Evolutionary conservation across 495 filamentous ascomycete species (phyloP), one percentile per base, ranked within the genome.

Genomic region (Mytilinidion resinicola): DNA sequence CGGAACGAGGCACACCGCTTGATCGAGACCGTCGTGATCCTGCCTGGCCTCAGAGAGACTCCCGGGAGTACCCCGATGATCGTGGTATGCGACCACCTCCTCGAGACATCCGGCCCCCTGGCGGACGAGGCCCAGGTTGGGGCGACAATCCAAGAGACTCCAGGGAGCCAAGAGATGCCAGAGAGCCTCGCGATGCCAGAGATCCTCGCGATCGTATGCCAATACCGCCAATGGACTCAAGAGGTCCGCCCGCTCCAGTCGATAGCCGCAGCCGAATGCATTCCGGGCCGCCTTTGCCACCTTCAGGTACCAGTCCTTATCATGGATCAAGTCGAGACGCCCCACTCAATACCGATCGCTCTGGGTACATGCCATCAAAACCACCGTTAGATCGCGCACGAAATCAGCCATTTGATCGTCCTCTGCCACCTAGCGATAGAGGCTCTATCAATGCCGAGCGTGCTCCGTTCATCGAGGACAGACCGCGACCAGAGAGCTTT

Each of bases 381-480:
- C 54, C 41, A 1, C 20, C 39, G 3, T 15, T 35, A 12, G 46
- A 61, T 20, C 19, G 51, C 20, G 17, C 46, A 6, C 21, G 54
- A 36, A 59, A 49, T 41, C 34, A 55, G 7, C n/a, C 57, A 6
- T 52, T 37, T 36, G 36, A 54, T 25, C 61, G 50, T 35, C 62
- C 65, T 25, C 44, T 54, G 25, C 36, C 55, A 9, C 51, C 62
- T 51, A 53, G 49, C 44, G 73, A 71, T 55, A 49, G 62, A 17
- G 8, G 55, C 14, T 55, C 72, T 19, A 71, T 84, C 41, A 82
- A 84, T 62, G 80, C 83, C 3, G 81, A 78, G 9, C 71, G 83
- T 53, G 81, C 78, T 36, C 79, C 81, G n/a, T 60, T 81, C 9
- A 80, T 84, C 9, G 43, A 64, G 12, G 59, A 54, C 51, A 42